These are phyloP conservation scores for Phaffomyces opuntiae DNA, from an alignment of 805 yeast species.

Conservation along the genomic window DNA sequence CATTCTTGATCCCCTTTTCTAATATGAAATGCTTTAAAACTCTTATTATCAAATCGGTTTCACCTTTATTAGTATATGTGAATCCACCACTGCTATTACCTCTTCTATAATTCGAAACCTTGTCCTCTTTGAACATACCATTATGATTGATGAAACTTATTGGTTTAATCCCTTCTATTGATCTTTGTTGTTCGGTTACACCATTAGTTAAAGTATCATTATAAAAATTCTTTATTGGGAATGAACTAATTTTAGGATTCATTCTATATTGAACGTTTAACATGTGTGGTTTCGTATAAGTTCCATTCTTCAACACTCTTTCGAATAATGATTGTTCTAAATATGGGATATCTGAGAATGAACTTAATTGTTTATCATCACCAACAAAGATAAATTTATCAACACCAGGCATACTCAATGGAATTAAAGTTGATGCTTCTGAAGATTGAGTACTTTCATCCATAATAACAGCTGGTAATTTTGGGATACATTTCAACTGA, in stretches of 20 bases:
- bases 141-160: conserved; percentile 54
- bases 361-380: conserved; percentile 68
- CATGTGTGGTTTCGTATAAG: conserved; percentile 57
- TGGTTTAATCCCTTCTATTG: conserved; percentile 43
- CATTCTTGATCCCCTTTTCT: conserved; percentile 43
- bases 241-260: conserved; percentile 61
- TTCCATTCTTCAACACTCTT: conserved; percentile 54
- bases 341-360: conserved; percentile 62
- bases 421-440: conserved; percentile 65
- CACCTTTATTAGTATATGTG: conserved; percentile 52
- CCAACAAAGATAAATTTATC: conserved; percentile 66
- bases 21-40: conserved; percentile 43
- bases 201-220: conserved; percentile 48
- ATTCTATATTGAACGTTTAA: conserved; percentile 63
- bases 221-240: conserved; percentile 48
- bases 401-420: conserved; percentile 61
- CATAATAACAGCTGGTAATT: conserved; percentile 67
- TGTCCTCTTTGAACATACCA: conserved; percentile 39
- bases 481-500: conserved; percentile 49
- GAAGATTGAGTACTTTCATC: conserved; percentile 77
- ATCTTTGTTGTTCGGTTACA: conserved; percentile 44
- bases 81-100: conserved; percentile 39
- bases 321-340: conserved; percentile 64
- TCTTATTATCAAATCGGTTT: conserved; percentile 41
- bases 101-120: conserved; percentile 38